A percentile compares a stretch with the other conserved stretches of the same genome.
phyloP scores from a whole-genome alignment of 2,329 filamentous ascomycete species.

The Myrmaecium sp. region DNA sequence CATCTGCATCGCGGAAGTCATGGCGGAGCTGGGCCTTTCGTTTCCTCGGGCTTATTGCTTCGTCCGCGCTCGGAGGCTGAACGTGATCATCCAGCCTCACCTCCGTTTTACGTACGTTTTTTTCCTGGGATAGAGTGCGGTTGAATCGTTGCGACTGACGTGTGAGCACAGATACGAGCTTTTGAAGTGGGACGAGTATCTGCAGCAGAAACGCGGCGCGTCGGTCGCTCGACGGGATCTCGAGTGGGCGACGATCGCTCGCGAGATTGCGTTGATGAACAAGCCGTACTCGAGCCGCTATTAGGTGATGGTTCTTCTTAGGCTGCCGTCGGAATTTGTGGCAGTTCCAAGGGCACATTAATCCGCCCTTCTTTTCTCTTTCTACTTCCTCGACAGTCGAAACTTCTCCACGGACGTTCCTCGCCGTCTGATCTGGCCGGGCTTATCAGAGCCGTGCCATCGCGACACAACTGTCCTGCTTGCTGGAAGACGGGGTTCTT shows the following conservation, averaged over 20 bases:
- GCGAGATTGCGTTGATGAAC: conserved; percentile 93
- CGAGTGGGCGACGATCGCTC: conserved; percentile 76
- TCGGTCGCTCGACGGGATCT: conserved; percentile 57
- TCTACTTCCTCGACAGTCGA: no score
- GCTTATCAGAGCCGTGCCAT: no score
- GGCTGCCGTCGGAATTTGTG: no score
- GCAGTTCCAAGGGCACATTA: no score
- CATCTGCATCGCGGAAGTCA: conserved; percentile 97
- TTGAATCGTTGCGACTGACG: no score
- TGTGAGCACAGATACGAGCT: conserved; percentile 50
- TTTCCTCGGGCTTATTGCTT: conserved; percentile 93
- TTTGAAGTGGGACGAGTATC: conserved; percentile 81
- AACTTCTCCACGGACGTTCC: no score
- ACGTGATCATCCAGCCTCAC: conserved; percentile 97
- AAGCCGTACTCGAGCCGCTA: conserved; percentile 64
- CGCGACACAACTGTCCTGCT: no score
- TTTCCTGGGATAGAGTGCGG: neutral
- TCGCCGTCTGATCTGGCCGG: no score
- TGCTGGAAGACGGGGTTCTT: no score
- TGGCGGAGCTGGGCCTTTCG: conserved; percentile 63
- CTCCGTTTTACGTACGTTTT: conserved; percentile 61
- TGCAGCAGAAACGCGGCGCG: conserved; percentile 39
- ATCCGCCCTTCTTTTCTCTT: no score
- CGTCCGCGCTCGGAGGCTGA: conserved; percentile 77
- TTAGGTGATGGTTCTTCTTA: neutral